phyloP scores from a whole-genome alignment of 495 filamentous ascomycete genomes.

The Penicillium cinerascens region DNA sequence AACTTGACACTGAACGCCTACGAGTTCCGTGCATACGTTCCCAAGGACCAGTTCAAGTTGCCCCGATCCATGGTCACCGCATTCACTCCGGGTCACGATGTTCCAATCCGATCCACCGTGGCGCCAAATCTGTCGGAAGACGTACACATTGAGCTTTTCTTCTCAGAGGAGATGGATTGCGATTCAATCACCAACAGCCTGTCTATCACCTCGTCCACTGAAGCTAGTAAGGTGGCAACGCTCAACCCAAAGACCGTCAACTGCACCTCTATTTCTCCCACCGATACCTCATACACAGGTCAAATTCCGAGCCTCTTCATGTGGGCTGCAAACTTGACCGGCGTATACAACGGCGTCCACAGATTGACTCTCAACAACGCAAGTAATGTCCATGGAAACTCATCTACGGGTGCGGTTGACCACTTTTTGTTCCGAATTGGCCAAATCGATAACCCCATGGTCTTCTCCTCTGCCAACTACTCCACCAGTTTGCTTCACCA shows the following conservation, averaged over 20 bases:
- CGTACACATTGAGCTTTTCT: constrained; percentile 53
- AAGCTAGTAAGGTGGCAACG: constrained; percentile 37
- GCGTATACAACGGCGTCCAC: constrained; percentile 64
- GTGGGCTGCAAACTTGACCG: constrained; percentile 48
- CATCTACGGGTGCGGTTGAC: constrained; percentile 46
- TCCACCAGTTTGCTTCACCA: constrained; percentile 47
- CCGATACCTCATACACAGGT: constrained; percentile 35
- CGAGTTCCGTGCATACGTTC: constrained; percentile 64
- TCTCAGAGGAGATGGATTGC: constrained; percentile 62
- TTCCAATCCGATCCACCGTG: constrained; percentile 50
- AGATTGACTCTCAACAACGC: constrained; percentile 57
- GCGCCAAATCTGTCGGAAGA: constrained; percentile 39
- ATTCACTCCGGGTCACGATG: constrained; percentile 62
- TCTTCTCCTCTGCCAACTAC: constrained; percentile 58
- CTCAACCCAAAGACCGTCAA: constrained; percentile 37
- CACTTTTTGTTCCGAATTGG: constrained; percentile 58
- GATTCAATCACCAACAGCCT: constrained; percentile 47
- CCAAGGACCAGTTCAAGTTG: constrained; percentile 37
- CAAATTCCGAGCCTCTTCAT: constrained; percentile 52
- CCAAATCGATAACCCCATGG: constrained; percentile 55
- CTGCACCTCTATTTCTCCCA: constrained; percentile 35
- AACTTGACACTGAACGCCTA: constrained; percentile 51
- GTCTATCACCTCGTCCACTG: constrained; percentile 50
- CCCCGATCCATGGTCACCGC: constrained; percentile 61
- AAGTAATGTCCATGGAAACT: constrained; percentile 25